A percentile compares a stretch with the other conserved stretches of the same genome.
Evolutionary conservation across 2,329 filamentous ascomycete genomes (phyloP).

Genomic region (Fusarium ambrosium): DNA sequence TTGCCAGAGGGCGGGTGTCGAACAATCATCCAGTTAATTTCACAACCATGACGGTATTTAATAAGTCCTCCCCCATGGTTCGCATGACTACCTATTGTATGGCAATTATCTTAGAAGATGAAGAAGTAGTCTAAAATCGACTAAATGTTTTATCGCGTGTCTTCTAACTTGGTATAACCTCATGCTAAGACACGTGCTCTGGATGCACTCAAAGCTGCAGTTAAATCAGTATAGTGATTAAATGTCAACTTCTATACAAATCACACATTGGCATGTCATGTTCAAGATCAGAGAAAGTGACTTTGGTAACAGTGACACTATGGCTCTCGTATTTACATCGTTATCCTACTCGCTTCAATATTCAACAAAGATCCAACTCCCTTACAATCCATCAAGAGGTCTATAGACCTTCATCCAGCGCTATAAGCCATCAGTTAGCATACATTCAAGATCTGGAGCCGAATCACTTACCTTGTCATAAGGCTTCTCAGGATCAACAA

Average conservation of each 20-base stretch:
- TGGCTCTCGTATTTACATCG: not conserved
- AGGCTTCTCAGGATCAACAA: not conserved
- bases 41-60: not conserved
- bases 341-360: not conserved
- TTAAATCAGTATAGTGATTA: no score
- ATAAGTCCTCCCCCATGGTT: no score
- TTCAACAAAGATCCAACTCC: not conserved
- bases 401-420: slow-evolving; percentile 9
- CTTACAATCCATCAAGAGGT: not conserved
- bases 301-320: not conserved
- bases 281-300: not conserved
- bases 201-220: no score
- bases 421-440: not conserved
- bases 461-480: not conserved
- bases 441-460: accelerated
- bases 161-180: not conserved
- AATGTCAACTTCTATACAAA: not conserved
- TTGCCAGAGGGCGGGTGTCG: not conserved
- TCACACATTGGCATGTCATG: not conserved
- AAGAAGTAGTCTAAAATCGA: not conserved
- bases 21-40: not conserved
- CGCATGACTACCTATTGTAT: no score
- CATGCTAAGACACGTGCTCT: not conserved
- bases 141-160: not conserved
- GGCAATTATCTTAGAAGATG: not conserved